Base-by-base conservation (phyloP, 371 early-diverging fungal genomes). In the Quaeritorhiza haematococci region DNA sequence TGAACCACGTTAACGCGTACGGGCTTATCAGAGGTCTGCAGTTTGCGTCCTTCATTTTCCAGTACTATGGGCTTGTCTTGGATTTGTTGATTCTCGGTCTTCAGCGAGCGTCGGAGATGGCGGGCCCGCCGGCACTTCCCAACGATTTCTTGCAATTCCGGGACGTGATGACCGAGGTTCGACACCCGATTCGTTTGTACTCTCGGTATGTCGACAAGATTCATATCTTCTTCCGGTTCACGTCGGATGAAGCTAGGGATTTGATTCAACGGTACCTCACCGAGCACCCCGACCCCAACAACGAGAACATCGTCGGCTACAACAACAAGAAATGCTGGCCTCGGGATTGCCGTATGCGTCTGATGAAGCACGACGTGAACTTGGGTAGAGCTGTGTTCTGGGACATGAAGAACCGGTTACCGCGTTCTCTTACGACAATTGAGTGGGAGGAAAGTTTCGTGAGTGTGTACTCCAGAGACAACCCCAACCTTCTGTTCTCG, bases 21-120 rank as follows among this genome's bases (percentile, higher is more conserved):
- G 99, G 99, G 61, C 72, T 98, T 47, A 92, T 98, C 63, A 90
- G 95, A 61, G 99, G 99, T 61, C 84, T 99, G 58, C 97, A 98
- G 73, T 98, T 99, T 71, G 91, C 92, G 34, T 87, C 93, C 19
- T 98, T 98, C 74, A 89, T 99, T 58, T 90, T 90, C 84, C 96
- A 97, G 73, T 97, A 93, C 85, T 98, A 97, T 69, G 97, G 94
- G 46, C 81, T 99, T 61, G 88, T 97, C 15, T 70, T 98, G 21
- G 99, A 99, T 78, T 74, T 99, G 49, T 75, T 97, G 58, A 82
- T 98, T n/a, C 84, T 98, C 23, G 98, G 98, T 59, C 83, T 96
- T 24, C 91, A 90, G 56, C 86, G 97, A 41, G 98, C 94, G 23
- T 87, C 87, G 63, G 97, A 98, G 72, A 89, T 98, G 85, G 96